Evolutionary conservation across 345 rosid species (phyloP), one percentile per base, ranked within the genome.

Genomic region (Citrus maxima): DNA sequence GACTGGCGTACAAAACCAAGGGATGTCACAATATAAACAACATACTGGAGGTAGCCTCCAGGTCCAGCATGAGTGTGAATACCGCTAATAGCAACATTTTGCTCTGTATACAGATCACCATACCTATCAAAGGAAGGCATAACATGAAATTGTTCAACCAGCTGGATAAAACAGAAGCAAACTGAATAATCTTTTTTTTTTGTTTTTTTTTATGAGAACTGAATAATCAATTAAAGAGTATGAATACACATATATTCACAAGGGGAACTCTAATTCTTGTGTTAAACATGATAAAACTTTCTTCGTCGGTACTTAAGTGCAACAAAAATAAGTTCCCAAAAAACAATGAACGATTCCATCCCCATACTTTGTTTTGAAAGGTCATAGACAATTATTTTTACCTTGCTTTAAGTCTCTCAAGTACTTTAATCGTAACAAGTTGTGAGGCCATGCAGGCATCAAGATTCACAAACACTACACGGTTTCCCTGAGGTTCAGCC

Each of bases 391-490:
- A 46, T 46, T 54, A 27, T 38, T 10, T 86, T 10, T 86, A 91
- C 96, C 96, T 90, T 54, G 93, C 88, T 78, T 89, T 92, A 79
- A 90, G 80, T 75, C 93, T 81, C 88, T 92, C 96, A 30, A 92
- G 84, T 28, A 90, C 88, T 88, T 90, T 92, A 67, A 86, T 85
- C 7, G 89, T 86, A 66, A 92, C 92, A 69, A 92, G 70, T 60
- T 92, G 93, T 22, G 96, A 88, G 79, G 88, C 93, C 96, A 90
- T 92, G 83, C 96, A 92, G 25, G 96, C 96, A 84, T 92, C 96
- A 51, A 92, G 91, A 74, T 92, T 92, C 55, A 92, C 93, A 74
- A 88, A 92, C 4, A 85, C 90, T 7, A 89, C 83, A 18, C 89
- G 87, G 69, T 77, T 86, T 65, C 92, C 93, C n/a, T 81, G 72